Evolutionary conservation across 2,329 filamentous ascomycete species (phyloP).

Genomic region (Aspergillus nomiae): DNA sequence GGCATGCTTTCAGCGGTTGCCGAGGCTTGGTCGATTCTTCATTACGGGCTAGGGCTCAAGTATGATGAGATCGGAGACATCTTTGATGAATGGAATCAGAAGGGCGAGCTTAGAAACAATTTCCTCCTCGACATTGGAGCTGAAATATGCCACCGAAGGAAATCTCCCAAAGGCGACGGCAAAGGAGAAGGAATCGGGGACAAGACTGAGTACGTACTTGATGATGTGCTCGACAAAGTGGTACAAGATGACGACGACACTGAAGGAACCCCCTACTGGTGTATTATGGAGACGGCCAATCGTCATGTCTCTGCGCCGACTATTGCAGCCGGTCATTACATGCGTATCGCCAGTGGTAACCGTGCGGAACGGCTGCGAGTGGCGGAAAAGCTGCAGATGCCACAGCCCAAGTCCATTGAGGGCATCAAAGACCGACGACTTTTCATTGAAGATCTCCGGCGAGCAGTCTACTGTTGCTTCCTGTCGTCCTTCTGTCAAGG

Average conservation of each 20-base stretch:
- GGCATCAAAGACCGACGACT: constrained; percentile 36
- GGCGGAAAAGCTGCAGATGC: constrained; percentile 51
- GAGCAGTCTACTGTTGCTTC: constrained; percentile 64
- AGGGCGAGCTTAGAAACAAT: constrained; percentile 60
- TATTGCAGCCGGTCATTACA: constrained; percentile 62
- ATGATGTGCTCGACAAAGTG: constrained; percentile 68
- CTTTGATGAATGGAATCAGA: constrained; percentile 62
- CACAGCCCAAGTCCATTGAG: constrained; percentile 39
- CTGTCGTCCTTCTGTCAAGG: constrained; percentile 67
- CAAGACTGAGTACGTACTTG: constrained; percentile 56
- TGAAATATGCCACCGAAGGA: constrained; percentile 60
- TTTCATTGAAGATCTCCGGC: constrained; percentile 61
- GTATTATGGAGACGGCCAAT: constrained; percentile 61
- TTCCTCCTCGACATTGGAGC: constrained; percentile 66
- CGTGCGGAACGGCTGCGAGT: constrained; percentile 57
- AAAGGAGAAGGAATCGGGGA: constrained; percentile 34
- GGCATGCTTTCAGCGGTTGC: constrained; percentile 67
- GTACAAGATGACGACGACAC: constrained; percentile 68
- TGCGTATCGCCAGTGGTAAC: constrained; percentile 66
- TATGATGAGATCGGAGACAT: constrained; percentile 63
- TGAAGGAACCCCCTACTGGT: constrained; percentile 70
- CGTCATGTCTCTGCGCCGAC: constrained; percentile 67
- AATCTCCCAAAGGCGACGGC: constrained; percentile 39
- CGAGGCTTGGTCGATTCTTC: constrained; percentile 67
- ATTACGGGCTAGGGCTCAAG: constrained; percentile 57